Base-by-base conservation (phyloP, 208 protist genomes). In the Crithidia acanthocephali region DNA sequence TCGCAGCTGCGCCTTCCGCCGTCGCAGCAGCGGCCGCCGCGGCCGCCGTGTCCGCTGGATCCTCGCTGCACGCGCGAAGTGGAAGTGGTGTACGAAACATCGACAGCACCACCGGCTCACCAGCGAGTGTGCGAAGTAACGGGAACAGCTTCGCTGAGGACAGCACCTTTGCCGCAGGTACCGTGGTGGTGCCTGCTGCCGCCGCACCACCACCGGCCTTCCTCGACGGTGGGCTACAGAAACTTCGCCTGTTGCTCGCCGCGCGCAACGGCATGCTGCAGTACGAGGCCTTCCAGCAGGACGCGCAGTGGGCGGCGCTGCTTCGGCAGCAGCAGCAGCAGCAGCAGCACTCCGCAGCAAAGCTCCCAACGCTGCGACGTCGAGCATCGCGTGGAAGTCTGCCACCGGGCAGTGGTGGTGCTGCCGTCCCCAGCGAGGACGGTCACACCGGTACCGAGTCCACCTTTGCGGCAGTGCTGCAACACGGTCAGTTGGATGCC, bases 201-300 rank as follows among this genome's bases (percentile, higher is more conserved):
- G 1, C 33, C 2, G 9, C 32, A 44, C 65, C 40, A 16, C 72
- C 52, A 28, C 62, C 65, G 2, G 58, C 47, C 16, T 78, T 68
- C 33, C 42, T 78, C 22, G 45, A 63, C n/a, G 72, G 72, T 23
- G 59, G 64, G 0, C 65, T 78, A 16, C 45, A 68, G 16, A 42
- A 55, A 18, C 59, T 78, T 1, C 65, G 65, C 23, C 65, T 78
- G 23, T 50, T 72, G 15, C 59, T 72, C 23, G 72, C 57, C 2
- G 65, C 50, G 20, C 72, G 72, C 22, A 72, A 33, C 51, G 72
- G 64, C 20, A 78, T 32, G 59, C 40, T 78, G 58, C 47, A 59
- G 58, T 78, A 68, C 61, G 74, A 79, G 44, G 28, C 52, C 10
- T 35, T 42, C n/a, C 74, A 69, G 47, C 65, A 79, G 42, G 68